phyloP scores from a whole-genome alignment of 2,329 filamentous ascomycete genomes.

The Sphaerulina vaccinii region DNA sequence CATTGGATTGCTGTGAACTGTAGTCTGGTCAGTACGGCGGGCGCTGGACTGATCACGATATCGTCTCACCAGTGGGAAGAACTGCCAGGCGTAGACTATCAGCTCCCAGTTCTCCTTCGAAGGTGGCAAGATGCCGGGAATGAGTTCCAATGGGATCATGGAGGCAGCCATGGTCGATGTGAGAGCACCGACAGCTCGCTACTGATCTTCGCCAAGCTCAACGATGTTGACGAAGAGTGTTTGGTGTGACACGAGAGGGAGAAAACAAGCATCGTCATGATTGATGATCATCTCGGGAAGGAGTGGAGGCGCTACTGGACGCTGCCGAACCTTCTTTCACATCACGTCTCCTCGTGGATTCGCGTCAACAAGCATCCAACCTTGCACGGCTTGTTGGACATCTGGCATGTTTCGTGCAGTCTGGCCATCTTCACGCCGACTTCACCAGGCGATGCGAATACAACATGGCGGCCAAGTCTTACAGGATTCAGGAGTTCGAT shows the following conservation, averaged over 20 bases:
- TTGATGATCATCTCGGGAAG: neutral
- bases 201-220: too few species aligned
- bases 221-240: too few species aligned
- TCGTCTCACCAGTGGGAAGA: conserved; percentile 50
- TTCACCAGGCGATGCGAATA: neutral
- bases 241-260: too few species aligned
- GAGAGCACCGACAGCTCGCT: neutral
- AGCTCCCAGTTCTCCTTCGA: conserved; percentile 53
- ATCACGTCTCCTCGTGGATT: too few species aligned
- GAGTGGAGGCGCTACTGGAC: too few species aligned
- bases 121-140: conserved; percentile 49
- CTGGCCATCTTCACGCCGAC: neutral
- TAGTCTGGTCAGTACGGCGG: conserved; percentile 16
- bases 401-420: conserved; percentile 9
- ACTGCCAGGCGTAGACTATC: conserved; percentile 47
- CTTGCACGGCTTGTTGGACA: too few species aligned
- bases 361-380: neutral
- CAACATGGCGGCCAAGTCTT: conserved; percentile 16
- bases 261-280: neutral
- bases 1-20: conserved; percentile 75
- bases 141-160: conserved; percentile 37
- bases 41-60: neutral
- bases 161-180: neutral
- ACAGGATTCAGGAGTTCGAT: conserved; percentile 44
- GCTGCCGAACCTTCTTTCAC: too few species aligned